These are phyloP conservation scores for Xylogone sp. DNA, from an alignment of 2,329 filamentous ascomycete species.

Conservation along the genomic window DNA sequence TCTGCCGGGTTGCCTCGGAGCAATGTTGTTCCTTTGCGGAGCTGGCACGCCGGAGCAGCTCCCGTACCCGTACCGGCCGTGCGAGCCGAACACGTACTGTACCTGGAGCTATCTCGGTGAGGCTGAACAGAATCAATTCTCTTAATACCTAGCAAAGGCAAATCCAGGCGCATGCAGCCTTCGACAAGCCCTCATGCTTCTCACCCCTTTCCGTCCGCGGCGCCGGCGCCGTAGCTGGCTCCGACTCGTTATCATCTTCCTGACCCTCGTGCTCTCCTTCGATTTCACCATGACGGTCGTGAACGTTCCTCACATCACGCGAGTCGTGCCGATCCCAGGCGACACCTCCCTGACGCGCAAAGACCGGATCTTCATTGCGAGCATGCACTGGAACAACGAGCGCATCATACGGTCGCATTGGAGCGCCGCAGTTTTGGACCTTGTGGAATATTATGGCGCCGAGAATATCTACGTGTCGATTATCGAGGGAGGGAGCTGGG, in stretches of 20 bases:
- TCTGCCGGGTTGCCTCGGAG: no score
- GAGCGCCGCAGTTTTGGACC: conserved; percentile 54
- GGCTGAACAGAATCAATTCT: no score
- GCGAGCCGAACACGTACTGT: no score
- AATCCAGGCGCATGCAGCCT: neutral
- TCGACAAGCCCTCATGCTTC: conserved; percentile 7
- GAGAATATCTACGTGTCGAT: conserved; percentile 66
- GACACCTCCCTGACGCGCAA: neutral
- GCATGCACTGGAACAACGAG: conserved; percentile 67
- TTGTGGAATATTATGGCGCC: conserved; percentile 53
- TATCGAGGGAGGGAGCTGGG: conserved; percentile 66
- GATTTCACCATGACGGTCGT: conserved; percentile 6
- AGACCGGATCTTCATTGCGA: conserved; percentile 58
- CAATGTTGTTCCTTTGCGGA: no score
- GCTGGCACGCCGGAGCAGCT: no score
- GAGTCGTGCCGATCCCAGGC: conserved; percentile 2
- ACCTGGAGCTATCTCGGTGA: no score
- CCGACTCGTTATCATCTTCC: conserved; percentile 6
- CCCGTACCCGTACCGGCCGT: no score
- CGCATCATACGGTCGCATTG: conserved; percentile 56
- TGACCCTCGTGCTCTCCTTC: conserved; percentile 7
- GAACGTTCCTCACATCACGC: conserved; percentile 1
- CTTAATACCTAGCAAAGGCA: no score
- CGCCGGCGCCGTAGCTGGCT: conserved; percentile 8
- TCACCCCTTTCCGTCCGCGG: conserved; percentile 7